Conservation (phyloP, 2,329 filamentous ascomycete genomes). For the Sphaerostilbella broomeana region DNA sequence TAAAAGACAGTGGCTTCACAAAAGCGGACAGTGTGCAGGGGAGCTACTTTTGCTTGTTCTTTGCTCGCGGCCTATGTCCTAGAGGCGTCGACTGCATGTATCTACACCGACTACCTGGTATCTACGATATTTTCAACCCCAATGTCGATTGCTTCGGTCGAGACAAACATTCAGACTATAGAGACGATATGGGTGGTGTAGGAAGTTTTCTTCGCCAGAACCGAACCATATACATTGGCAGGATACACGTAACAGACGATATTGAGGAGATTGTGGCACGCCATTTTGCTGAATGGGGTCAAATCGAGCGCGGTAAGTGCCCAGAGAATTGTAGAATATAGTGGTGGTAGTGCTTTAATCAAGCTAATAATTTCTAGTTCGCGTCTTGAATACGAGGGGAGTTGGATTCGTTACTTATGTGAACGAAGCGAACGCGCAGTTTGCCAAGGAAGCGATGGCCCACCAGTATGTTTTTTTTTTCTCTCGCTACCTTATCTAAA, state of each 20-base stretch:
- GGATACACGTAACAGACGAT: slow-evolving; percentile 93
- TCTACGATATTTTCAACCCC: slow-evolving; percentile 85
- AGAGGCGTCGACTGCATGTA: slow-evolving; percentile 93
- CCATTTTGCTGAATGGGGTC: slow-evolving; percentile 96
- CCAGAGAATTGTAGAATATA: too few species aligned
- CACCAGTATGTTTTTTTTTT: slow-evolving; percentile 51
- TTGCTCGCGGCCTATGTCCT: slow-evolving; percentile 73
- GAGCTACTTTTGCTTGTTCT: slow-evolving; percentile 88
- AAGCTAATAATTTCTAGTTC: slow-evolving; percentile 34
- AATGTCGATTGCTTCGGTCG: slow-evolving; percentile 88
- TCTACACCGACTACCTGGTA: slow-evolving; percentile 77
- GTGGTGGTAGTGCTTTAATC: too few species aligned
- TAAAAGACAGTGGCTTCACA: slow-evolving; percentile 71
- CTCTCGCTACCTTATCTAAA: not conserved
- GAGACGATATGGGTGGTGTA: slow-evolving; percentile 96
- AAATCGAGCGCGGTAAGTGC: slow-evolving; percentile 65
- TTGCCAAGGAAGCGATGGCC: slow-evolving; percentile 92
- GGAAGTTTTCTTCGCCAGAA: slow-evolving; percentile 93
- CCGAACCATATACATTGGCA: slow-evolving; percentile 83
- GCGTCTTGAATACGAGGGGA: slow-evolving; percentile 80
- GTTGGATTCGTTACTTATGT: slow-evolving; percentile 94
- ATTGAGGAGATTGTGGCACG: slow-evolving; percentile 93
- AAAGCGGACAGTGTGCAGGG: slow-evolving; percentile 70
- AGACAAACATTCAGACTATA: slow-evolving; percentile 87
- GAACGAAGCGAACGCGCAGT: slow-evolving; percentile 84